Conservation (phyloP, 2,329 filamentous ascomycete genomes). For the Cryphonectria parasitica region DNA sequence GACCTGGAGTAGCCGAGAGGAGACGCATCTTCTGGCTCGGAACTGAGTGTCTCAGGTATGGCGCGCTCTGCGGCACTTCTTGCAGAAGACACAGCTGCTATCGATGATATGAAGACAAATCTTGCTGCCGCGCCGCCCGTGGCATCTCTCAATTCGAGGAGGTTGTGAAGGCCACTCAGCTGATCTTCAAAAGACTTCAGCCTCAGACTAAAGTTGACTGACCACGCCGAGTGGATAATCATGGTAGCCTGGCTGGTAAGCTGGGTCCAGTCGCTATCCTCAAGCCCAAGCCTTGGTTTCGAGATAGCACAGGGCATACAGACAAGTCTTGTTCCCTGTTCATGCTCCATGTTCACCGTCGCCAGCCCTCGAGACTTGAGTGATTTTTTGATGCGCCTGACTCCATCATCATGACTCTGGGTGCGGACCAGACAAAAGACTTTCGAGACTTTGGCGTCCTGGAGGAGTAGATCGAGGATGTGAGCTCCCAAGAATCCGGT, state of each 20-base stretch:
- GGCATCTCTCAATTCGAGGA: conserved; percentile 38
- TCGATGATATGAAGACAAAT: conserved; percentile 37
- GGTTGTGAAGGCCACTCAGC: conserved; percentile 51
- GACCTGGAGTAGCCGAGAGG: conserved; percentile 59
- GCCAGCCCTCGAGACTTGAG: conserved; percentile 12
- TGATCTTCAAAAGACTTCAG: conserved; percentile 52
- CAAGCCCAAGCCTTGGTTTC: conserved; percentile 52
- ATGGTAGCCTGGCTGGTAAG: conserved; percentile 49
- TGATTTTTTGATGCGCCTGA: conserved; percentile 44
- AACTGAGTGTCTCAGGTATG: conserved; percentile 48
- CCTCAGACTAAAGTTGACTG: conserved; percentile 58
- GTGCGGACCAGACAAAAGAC: conserved; percentile 63
- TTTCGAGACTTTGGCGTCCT: conserved; percentile 41
- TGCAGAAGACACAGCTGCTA: conserved; percentile 28
- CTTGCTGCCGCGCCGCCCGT: conserved; percentile 23
- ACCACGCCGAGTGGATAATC: conserved; percentile 57
- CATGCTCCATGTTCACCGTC: conserved; percentile 31
- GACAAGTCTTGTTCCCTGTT: conserved; percentile 43
- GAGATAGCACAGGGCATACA: conserved; percentile 54
- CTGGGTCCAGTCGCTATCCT: conserved; percentile 42
- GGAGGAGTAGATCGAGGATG: conserved; percentile 50
- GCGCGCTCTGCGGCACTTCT: conserved; percentile 6
- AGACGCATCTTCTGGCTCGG: conserved; percentile 47
- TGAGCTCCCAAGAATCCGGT: conserved; percentile 50
- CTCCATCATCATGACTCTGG: conserved; percentile 44